Percentiles rank a stretch among this genome's conserved stretches.
These are phyloP conservation scores for Spathaspora hagerdaliae DNA, from an alignment of 805 yeast species.

Conservation along the genomic window DNA sequence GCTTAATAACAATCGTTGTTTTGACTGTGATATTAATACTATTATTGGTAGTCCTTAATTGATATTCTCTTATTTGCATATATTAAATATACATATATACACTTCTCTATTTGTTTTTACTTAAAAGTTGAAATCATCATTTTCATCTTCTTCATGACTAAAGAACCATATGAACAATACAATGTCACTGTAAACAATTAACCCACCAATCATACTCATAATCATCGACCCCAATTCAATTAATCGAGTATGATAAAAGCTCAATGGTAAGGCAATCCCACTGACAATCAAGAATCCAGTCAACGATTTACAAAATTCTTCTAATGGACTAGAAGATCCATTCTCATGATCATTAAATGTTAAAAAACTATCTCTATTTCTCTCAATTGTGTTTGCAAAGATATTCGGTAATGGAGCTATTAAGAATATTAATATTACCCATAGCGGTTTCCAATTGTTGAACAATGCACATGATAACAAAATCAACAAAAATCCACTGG, in stretches of 20 bases:
- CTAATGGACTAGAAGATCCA: slow-evolving; percentile 32
- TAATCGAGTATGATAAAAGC: slow-evolving; percentile 33
- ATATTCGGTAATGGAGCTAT: slow-evolving; percentile 45
- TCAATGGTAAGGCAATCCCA: slow-evolving; percentile 42
- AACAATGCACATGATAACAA: slow-evolving; percentile 43
- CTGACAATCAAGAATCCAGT: slow-evolving; percentile 41
- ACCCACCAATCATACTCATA: slow-evolving; percentile 43
- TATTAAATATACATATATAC: neutral
- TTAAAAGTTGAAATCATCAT: slow-evolving; percentile 42
- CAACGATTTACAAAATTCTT: slow-evolving; percentile 34
- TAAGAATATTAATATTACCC: slow-evolving; percentile 42
- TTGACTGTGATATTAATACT: slow-evolving; percentile 37
- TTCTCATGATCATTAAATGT: slow-evolving; percentile 40
- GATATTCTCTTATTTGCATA: neutral
- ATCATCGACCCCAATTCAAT: slow-evolving; percentile 36
- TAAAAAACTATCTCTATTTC: slow-evolving; percentile 38
- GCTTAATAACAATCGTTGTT: slow-evolving; percentile 38
- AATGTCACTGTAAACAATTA: slow-evolving; percentile 42
- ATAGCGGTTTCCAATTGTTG: slow-evolving; percentile 37
- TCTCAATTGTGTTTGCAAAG: slow-evolving; percentile 33
- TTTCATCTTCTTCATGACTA: slow-evolving; percentile 41
- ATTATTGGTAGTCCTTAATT: slow-evolving; percentile 39
- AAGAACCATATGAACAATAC: slow-evolving; percentile 44
- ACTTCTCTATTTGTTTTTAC: neutral
- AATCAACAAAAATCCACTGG: slow-evolving; percentile 41